Base-by-base conservation (phyloP, 176 grass and related monocot species). In the Aegilops sharonensis region DNA sequence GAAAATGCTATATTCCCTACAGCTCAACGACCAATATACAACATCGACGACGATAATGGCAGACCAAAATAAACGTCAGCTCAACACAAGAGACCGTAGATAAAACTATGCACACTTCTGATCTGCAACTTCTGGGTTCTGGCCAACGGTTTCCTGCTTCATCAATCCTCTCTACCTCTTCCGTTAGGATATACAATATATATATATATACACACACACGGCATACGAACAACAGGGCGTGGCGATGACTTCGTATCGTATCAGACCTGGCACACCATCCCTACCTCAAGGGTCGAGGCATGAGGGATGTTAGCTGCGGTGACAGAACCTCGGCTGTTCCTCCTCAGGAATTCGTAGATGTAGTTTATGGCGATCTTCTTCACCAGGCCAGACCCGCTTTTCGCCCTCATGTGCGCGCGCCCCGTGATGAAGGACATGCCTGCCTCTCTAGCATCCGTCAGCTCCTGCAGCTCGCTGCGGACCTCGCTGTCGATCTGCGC, bases 211-310 rank as follows among this genome's bases (percentile, higher is more conserved):
- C 47, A 48, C 11, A 43, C 2, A 76, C 3, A 84, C 7, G 56
- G 0, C 45, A 31, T 77, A 81, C 25, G 29, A 81, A 86, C 27
- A 81, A 21, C 37, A 3, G 42, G 65, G 24, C 9, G 39, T 40
- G 21, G 18, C 32, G 13, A 37, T 80, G 43, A 30, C 17, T 0
- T 39, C n/a, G 15, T 48, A 13, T 37, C 25, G 15, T 47, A 13
- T 98, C 85, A 98, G 35, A 98, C 92, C 84, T 91, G 90, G 85
- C 90, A 98, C 20, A 95, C 85, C 97, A 98, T 98, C 76, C 97
- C 97, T 29, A 98, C 97, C 72, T 98, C 94, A 30, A 98, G 56
- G 32, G 89, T 91, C 8, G 94, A 98, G 23, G 88, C 97, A 62
- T 96, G 90, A 7, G 94, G 97, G 12, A 93, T 91, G 34, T 81